Evolutionary conservation across 306 rosid genomes (phyloP).

Genomic region (cucumber (Cucumis sativus)): DNA sequence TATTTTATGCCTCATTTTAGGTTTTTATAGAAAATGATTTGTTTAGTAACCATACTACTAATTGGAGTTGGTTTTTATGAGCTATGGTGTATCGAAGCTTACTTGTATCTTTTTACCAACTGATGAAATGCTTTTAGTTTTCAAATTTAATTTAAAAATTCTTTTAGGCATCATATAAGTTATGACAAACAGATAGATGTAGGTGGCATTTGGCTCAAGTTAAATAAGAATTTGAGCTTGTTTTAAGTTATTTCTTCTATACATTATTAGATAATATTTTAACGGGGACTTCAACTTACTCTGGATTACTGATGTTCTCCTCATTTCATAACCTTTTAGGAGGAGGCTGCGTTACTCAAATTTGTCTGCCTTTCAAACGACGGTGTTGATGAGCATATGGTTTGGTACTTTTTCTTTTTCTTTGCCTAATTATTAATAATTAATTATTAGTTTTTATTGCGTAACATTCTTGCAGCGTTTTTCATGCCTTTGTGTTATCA

Average conservation of each 20-base stretch:
- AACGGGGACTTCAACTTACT: neutral
- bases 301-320: neutral
- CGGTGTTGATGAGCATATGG: conserved; percentile 81
- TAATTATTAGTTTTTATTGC: neutral
- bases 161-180: neutral
- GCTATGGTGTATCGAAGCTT: neutral
- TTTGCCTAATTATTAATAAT: neutral
- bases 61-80: neutral
- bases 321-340: conserved; percentile 28
- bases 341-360: conserved; percentile 80
- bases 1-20: neutral
- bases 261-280: neutral
- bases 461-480: neutral
- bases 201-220: neutral
- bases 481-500: neutral
- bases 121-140: neutral
- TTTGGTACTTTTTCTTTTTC: conserved; percentile 47
- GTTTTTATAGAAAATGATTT: neutral
- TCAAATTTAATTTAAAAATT: neutral
- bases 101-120: neutral
- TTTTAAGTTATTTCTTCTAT: neutral
- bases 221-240: neutral
- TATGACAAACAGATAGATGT: neutral
- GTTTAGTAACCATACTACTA: neutral
- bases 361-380: conserved; percentile 70